Evolutionary conservation across 208 protist genomes (phyloP), one percentile per base, ranked within the genome.

Genomic region (Crithidia expoeki): DNA sequence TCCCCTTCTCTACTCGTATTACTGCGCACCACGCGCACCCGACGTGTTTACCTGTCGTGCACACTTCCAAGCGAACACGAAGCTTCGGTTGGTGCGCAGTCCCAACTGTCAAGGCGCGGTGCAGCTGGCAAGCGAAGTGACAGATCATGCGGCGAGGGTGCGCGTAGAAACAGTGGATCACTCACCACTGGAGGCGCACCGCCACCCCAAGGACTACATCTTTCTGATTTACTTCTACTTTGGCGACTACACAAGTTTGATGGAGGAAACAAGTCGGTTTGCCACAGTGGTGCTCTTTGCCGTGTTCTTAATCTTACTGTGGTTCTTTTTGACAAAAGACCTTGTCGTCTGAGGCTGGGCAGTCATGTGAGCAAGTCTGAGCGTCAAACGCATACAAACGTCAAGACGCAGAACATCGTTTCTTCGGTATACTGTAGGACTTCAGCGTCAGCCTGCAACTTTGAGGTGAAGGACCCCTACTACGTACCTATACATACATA

Each of bases 301-400:
- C 16, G 75, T 83, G 40, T 34, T 73, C 2, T 69, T 78, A n/a
- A 38, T 88, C 21, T 28, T 81, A 12, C 28, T 89, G 6, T 94
- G 88, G 88, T 76, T 81, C 7, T 53, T 94, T 34, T 59, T 94
- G 21, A 94, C 85, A 0, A 90, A 89, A 57, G 88, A 94, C 62
- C 66, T 94, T 21, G 49, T 70, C 17, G 62, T 85, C 6, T 64
- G 7, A 64, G 19, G 36, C 9, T 40, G 36, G 5, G 36, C 5
- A 40, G 5, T 5, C 12, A 12, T 40, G 36, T 40, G 36, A 14
- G 36, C 12, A 12, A 14, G 36, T 40, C 9, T 40, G 16, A 23
- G 16, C 16, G 19, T 50, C n/a, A n/a, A n/a, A n/a, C n/a, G n/a
- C n/a, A n/a, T n/a, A n/a, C n/a, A n/a, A n/a, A n/a, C n/a, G n/a